These are phyloP conservation scores for Amphibolis antarctica DNA, from an alignment of 106 monocot genomes.

Conservation along the genomic window DNA sequence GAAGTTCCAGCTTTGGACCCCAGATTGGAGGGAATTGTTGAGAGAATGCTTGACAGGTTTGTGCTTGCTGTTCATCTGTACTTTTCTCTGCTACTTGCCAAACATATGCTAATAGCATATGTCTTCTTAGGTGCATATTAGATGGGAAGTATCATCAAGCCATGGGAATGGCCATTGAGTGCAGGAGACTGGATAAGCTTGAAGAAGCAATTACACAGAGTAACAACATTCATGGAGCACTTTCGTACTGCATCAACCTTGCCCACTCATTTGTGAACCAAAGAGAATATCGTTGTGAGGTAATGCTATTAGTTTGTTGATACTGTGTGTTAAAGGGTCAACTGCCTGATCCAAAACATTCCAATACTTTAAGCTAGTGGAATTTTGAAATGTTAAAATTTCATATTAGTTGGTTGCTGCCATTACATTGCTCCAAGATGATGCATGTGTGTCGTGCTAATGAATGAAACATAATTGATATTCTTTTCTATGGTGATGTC, in stretches of 20 bases:
- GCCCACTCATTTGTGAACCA: conserved; percentile 93
- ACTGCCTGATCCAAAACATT: too few species aligned
- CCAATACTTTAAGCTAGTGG: neutral
- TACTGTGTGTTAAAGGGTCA: neutral
- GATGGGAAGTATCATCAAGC: conserved; percentile 98
- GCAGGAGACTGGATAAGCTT: conserved; percentile 90
- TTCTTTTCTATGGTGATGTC: too few species aligned
- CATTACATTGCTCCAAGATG: too few species aligned
- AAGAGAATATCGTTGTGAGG: conserved; percentile 94
- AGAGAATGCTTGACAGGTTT: conserved; percentile 97
- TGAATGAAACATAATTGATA: too few species aligned
- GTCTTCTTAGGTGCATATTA: conserved; percentile 58
- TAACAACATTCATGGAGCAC: conserved; percentile 69
- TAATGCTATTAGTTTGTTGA: conserved; percentile 8
- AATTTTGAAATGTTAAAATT: too few species aligned
- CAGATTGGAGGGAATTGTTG: conserved; percentile 90
- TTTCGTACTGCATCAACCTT: conserved; percentile 95
- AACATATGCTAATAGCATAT: neutral
- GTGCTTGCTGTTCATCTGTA: neutral
- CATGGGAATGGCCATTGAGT: conserved; percentile 98
- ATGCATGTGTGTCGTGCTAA: too few species aligned
- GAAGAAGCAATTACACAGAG: conserved; percentile 77
- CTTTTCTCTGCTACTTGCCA: neutral
- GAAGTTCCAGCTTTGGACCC: conserved; percentile 48
- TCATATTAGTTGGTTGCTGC: too few species aligned